These are phyloP conservation scores for Mycena polygramma DNA, from an alignment of 768 basidiomycete species.

Conservation along the genomic window DNA sequence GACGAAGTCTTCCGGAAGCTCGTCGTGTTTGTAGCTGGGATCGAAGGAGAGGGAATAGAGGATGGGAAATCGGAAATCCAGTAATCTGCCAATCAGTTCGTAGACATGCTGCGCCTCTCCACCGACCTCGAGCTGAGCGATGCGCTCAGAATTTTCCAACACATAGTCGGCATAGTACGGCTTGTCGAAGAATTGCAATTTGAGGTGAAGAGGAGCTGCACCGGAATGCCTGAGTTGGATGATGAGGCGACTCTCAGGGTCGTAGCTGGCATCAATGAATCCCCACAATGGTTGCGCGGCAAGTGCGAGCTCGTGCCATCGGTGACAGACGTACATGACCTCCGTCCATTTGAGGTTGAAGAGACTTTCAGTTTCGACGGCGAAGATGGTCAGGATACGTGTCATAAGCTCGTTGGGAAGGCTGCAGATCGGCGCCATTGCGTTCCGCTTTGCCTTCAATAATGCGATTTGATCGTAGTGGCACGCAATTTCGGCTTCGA, in stretches of 20 bases:
- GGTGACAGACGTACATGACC: constrained; percentile 20
- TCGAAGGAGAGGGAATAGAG: constrained; percentile 9
- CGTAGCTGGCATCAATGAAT: neutral
- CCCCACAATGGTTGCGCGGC: constrained; percentile 10
- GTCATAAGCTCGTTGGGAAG: constrained; percentile 29
- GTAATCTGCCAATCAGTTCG: neutral
- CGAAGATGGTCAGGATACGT: constrained; percentile 18
- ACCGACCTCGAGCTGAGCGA: neutral
- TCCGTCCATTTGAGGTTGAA: constrained; percentile 18
- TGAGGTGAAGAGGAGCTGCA: neutral
- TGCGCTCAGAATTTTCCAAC: constrained; percentile 1
- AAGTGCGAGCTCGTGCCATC: neutral
- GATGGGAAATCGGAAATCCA: neutral
- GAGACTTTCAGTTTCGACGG: constrained; percentile 2
- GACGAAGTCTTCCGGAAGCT: neutral
- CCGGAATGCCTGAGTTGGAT: constrained; percentile 12
- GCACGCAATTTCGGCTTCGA: constrained; percentile 6
- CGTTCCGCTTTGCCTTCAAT: constrained; percentile 23
- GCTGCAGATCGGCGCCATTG: constrained; percentile 10
- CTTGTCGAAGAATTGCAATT: neutral
- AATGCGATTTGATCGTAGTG: constrained; percentile 14
- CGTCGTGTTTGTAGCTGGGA: neutral
- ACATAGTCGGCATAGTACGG: neutral
- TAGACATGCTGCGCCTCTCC: neutral
- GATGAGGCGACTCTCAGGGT: neutral